Base-by-base conservation (phyloP, 306 rosid species). In the Rosa persica region DNA sequence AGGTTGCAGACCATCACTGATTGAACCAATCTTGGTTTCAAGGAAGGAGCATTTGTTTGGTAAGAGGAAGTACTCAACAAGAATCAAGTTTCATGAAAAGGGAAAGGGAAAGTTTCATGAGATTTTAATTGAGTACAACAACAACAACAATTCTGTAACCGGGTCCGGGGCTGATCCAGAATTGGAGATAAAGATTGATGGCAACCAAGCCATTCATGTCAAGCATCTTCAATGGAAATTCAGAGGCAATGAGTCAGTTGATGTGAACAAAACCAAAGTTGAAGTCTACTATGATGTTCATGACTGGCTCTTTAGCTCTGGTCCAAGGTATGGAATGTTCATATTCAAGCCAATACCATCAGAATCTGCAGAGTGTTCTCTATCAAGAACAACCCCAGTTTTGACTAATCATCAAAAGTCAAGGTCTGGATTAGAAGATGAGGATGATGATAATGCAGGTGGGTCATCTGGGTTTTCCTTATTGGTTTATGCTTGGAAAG, bases 221-320 rank as follows among this genome's bases (percentile, higher is more conserved):
- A 90, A 88, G 87, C 97, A 88, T 27, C 94, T 94, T 76, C 97
- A 94, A 15, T 94, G 98, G 98, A 94, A 94, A 70, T 94, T 94
- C 40, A 92, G 97, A 89, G 98, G 98, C 4, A 94, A 94, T 67
- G 94, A 88, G 40, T 83, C 85, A 0, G 74, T 92, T 67, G 81
- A 77, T 75, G 81, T 94, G 15, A 86, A 81, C 81, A 87, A 82
- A 54, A 89, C 86, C 78, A 88, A 90, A 74, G 80, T 92, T 54
- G 95, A 90, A 73, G 97, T 94, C 1, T 90, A 79, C 74, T 94
- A 96, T 97, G 98, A 94, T 85, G 97, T 94, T 70, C 98, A 94
- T 82, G 97, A 94, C 19, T 94, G 98, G 98, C 85, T 94, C 10
- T 94, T 94, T 52, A 77, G 87, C 81, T 84, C 96, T 22, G 97